phyloP scores from a whole-genome alignment of 164 flowering plant genomes.

The Liquidambar formosana region DNA sequence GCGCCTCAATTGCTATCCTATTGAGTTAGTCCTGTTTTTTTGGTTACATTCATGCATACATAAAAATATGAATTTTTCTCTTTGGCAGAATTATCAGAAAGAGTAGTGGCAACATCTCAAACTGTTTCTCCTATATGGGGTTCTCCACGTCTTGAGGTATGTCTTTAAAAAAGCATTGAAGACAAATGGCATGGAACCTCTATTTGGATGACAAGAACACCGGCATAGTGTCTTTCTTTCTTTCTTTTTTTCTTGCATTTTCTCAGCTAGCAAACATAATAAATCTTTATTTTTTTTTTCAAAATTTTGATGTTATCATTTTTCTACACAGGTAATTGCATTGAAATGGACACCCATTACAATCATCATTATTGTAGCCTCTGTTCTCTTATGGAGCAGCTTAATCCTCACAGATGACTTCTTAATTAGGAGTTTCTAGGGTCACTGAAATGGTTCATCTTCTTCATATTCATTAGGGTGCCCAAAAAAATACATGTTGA shows the following conservation, averaged over 20 bases:
- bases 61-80: not conserved
- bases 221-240: no score
- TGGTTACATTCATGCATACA: not conserved
- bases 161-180: not conserved
- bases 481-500: no score
- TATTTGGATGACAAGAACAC: not conserved
- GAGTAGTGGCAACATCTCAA: conserved; percentile 2
- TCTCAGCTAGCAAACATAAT: not conserved
- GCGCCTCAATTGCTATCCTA: no score
- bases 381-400: conserved; percentile 32
- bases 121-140: conserved; percentile 32
- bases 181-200: not conserved
- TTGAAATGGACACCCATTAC: conserved; percentile 56
- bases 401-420: conserved; percentile 24
- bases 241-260: no score
- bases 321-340: conserved; percentile 34
- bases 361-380: conserved; percentile 18
- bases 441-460: no score
- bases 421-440: not conserved
- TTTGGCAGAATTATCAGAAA: conserved; percentile 28
- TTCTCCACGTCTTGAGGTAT: conserved; percentile 44
- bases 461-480: no score
- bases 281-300: not conserved
- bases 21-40: not conserved
- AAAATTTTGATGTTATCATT: not conserved